Percentiles rank a stretch among this genome's conserved stretches.
Conservation (phyloP, 73 alveolate genomes). For the Paramecium pentaurelia region DNA sequence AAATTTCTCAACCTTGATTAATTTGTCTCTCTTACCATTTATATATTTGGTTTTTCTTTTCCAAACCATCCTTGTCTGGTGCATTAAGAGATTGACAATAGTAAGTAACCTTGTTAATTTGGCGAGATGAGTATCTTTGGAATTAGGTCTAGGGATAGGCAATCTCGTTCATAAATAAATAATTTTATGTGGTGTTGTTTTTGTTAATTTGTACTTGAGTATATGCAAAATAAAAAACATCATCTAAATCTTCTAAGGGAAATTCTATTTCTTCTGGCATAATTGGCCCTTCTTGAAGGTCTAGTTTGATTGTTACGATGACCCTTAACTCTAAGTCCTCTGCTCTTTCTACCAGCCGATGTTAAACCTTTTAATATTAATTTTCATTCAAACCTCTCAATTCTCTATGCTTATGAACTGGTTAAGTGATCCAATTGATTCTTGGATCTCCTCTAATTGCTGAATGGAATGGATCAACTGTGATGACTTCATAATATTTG, state of each 20-base stretch:
- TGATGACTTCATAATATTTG: constrained; percentile 98
- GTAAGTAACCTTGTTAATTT: constrained; percentile 7
- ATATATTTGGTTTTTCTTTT: not conserved
- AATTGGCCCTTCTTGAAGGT: constrained; percentile 92
- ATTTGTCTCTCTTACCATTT: not conserved
- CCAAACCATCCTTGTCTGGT: not conserved
- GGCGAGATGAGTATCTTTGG: not conserved
- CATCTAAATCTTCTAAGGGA: constrained; percentile 97
- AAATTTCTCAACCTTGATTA: constrained; percentile 7
- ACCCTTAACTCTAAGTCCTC: constrained; percentile 98
- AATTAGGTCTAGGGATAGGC: not conserved
- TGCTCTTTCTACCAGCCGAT: constrained; percentile 94
- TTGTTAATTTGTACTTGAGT: constrained; percentile 45
- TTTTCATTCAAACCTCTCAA: constrained; percentile 65
- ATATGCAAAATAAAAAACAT: constrained; percentile 40
- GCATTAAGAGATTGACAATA: not conserved
- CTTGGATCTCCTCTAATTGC: constrained; percentile 98
- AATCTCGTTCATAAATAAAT: constrained; percentile 41
- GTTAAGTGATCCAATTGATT: constrained; percentile 98
- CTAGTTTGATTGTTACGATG: constrained; percentile 89
- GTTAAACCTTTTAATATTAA: constrained; percentile 77
- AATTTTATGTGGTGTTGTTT: constrained; percentile 9
- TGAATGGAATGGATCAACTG: constrained; percentile 98
- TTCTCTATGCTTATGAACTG: constrained; percentile 96
- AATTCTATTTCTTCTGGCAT: constrained; percentile 89